A percentile compares a stretch with the other conserved stretches of the same genome.
phyloP scores from a whole-genome alignment of 352 stramenopile species.

The Phytophthora europaea region DNA sequence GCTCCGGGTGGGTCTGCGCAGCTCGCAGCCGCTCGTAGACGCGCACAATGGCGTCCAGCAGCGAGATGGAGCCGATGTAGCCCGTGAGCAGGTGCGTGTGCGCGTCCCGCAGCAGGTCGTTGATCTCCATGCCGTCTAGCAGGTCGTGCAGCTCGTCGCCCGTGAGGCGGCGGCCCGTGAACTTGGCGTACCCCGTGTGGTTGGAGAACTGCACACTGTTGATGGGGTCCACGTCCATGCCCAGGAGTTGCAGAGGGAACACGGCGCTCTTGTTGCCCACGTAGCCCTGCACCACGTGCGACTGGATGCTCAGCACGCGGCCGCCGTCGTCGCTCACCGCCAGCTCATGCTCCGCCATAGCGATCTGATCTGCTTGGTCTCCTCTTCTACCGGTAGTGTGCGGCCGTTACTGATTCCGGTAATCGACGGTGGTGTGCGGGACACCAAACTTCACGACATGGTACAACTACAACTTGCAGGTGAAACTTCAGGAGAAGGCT shows the following conservation, averaged over 20 bases:
- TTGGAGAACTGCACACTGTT: slow-evolving; percentile 93
- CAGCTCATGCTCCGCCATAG: slow-evolving; percentile 21
- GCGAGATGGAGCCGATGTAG: slow-evolving; percentile 77
- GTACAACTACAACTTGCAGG: too few species aligned
- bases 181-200: slow-evolving; percentile 85
- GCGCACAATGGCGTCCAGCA: slow-evolving; percentile 78
- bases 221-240: slow-evolving; percentile 90
- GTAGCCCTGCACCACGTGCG: slow-evolving; percentile 89
- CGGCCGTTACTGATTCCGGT: slow-evolving; percentile 28
- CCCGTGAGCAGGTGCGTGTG: slow-evolving; percentile 88
- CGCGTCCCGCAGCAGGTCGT: slow-evolving; percentile 69
- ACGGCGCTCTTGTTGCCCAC: slow-evolving; percentile 91
- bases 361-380: slow-evolving; percentile 9
- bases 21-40: slow-evolving; percentile 68
- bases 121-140: slow-evolving; percentile 80
- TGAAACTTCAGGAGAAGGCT: too few species aligned
- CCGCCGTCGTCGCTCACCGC: slow-evolving; percentile 49
- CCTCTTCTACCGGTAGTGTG: background rate
- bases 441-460: slow-evolving; percentile 18
- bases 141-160: slow-evolving; percentile 84
- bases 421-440: slow-evolving; percentile 19
- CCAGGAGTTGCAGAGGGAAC: slow-evolving; percentile 86
- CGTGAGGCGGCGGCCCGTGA: slow-evolving; percentile 75
- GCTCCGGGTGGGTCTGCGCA: slow-evolving; percentile 57
- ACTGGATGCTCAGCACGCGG: slow-evolving; percentile 90